phyloP scores from a whole-genome alignment of 2,329 filamentous ascomycete genomes.

The Sporothrix variecibatus region DNA sequence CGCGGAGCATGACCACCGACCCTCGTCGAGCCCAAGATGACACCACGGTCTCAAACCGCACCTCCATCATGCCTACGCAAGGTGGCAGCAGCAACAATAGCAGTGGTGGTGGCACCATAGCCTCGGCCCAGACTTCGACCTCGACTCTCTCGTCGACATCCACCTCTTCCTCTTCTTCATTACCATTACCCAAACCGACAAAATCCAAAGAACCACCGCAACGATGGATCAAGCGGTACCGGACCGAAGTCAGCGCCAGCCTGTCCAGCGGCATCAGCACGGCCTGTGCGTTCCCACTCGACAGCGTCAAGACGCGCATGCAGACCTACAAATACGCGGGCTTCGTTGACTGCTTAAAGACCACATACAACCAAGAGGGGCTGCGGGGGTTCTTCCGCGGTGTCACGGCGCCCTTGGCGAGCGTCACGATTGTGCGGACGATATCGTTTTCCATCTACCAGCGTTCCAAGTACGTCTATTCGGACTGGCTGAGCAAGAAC shows the following conservation, averaged over 20 bases:
- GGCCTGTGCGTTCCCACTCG: slow-evolving; percentile 78
- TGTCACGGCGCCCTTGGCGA: slow-evolving; percentile 75
- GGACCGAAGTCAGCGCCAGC: slow-evolving; percentile 78
- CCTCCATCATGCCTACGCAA: slow-evolving; percentile 47
- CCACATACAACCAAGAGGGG: slow-evolving; percentile 75
- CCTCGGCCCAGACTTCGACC: not conserved
- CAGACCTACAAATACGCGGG: slow-evolving; percentile 80
- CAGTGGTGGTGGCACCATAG: slow-evolving; percentile 28
- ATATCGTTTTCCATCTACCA: slow-evolving; percentile 61
- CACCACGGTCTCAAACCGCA: slow-evolving; percentile 39
- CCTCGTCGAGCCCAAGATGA: slow-evolving; percentile 48
- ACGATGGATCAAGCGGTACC: slow-evolving; percentile 71
- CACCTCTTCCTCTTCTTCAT: not conserved
- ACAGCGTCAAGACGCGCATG: slow-evolving; percentile 88
- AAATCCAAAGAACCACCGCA: slow-evolving; percentile 28
- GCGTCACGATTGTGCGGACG: slow-evolving; percentile 44
- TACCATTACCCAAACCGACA: not conserved
- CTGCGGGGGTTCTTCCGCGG: slow-evolving; percentile 78
- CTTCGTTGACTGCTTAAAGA: slow-evolving; percentile 71
- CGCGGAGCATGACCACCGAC: slow-evolving; percentile 42
- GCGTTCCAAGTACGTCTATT: slow-evolving; percentile 72
- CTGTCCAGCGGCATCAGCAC: slow-evolving; percentile 77
- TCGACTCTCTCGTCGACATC: not conserved
- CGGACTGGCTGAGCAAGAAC: slow-evolving; percentile 68
- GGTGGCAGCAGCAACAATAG: slow-evolving; percentile 31